phyloP scores from a whole-genome alignment of 179 eudicot species.

The Spinacia oleracea region DNA sequence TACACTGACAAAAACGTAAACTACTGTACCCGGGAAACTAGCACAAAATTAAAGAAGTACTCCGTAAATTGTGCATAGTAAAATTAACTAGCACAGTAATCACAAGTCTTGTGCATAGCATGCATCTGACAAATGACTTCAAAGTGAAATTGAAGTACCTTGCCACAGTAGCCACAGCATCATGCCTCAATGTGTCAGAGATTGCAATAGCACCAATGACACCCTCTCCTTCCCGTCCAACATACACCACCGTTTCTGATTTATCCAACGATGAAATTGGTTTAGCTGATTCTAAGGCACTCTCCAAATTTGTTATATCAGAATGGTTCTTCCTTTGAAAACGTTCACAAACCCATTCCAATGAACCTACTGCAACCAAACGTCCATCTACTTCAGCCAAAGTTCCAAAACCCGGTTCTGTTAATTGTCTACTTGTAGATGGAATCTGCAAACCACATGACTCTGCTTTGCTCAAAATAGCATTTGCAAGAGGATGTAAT shows the following conservation, averaged over 20 bases:
- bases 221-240: conserved; percentile 93
- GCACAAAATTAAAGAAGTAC: no score
- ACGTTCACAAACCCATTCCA: conserved; percentile 77
- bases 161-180: conserved; percentile 66
- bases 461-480: conserved; percentile 79
- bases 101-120: background rate
- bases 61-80: no score
- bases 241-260: conserved; percentile 80
- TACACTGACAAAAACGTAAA: background rate
- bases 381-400: conserved; percentile 91
- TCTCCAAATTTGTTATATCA: conserved; percentile 50
- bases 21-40: background rate
- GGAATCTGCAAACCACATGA: conserved; percentile 64
- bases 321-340: conserved; percentile 52
- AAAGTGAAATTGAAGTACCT: conserved; percentile 45
- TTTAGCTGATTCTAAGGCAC: conserved; percentile 40
- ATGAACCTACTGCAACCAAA: conserved; percentile 83
- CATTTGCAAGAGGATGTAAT: conserved; percentile 91
- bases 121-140: background rate
- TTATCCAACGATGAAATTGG: conserved; percentile 42
- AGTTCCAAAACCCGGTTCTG: conserved; percentile 93
- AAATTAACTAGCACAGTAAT: background rate
- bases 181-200: conserved; percentile 69
- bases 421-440: conserved; percentile 70
- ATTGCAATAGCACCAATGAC: conserved; percentile 85